Conservation (phyloP, 2,329 filamentous ascomycete genomes). For the Colletotrichum noveboracense region DNA sequence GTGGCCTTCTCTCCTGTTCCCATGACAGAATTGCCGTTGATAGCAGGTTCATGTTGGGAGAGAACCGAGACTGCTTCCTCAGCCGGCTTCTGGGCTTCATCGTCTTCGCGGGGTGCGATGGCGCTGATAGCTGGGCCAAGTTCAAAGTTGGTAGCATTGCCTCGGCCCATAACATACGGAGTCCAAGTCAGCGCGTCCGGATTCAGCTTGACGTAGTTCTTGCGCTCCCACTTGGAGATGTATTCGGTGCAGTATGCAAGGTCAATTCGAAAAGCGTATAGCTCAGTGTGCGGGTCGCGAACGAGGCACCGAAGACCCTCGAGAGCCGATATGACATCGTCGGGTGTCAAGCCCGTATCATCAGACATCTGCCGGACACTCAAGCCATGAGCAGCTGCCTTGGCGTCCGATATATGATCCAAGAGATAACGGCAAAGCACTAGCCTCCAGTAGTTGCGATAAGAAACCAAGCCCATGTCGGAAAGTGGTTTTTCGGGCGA, state of each 20-base stretch:
- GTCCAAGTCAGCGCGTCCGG: constrained; percentile 88
- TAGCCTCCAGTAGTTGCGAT: constrained; percentile 95
- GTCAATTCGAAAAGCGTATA: constrained; percentile 90
- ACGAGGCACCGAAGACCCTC: constrained; percentile 90
- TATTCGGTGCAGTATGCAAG: constrained; percentile 85
- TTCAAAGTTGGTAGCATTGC: constrained; percentile 82
- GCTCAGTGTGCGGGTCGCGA: constrained; percentile 84
- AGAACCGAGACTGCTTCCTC: constrained; percentile 23
- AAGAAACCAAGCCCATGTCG: constrained; percentile 97
- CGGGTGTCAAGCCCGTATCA: constrained; percentile 91
- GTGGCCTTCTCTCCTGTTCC: not conserved
- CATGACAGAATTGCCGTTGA: not conserved
- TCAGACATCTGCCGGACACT: constrained; percentile 77
- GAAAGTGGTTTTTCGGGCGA: constrained; percentile 97
- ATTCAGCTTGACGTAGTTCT: constrained; percentile 86
- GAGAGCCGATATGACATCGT: constrained; percentile 93
- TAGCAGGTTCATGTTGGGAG: not conserved
- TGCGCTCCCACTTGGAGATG: constrained; percentile 86
- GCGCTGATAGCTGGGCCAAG: constrained; percentile 81
- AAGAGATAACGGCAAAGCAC: constrained; percentile 86
- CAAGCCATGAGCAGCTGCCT: constrained; percentile 44
- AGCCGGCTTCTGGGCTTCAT: constrained; percentile 51
- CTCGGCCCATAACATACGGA: constrained; percentile 93
- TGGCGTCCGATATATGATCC: constrained; percentile 50
- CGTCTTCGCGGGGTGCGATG: constrained; percentile 85